Evolutionary conservation across 352 stramenopile genomes (phyloP).

Genomic region (Globisporangium sylvaticum): DNA sequence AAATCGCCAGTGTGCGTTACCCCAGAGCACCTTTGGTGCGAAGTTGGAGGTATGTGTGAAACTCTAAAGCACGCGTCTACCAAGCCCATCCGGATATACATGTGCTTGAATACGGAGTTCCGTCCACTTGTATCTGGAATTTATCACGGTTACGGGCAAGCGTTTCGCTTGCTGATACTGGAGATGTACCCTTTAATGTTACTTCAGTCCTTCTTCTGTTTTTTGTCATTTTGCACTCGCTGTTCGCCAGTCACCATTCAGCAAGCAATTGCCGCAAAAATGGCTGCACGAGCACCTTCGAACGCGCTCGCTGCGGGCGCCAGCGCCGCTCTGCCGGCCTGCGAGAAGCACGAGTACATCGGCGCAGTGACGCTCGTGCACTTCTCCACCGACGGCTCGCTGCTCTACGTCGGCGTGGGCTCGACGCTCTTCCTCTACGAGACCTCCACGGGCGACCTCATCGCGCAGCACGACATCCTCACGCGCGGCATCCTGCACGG

Average conservation of each 20-base stretch:
- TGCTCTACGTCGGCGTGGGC: slow-evolving; percentile 75
- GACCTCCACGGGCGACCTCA: slow-evolving; percentile 37
- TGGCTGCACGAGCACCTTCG: background rate
- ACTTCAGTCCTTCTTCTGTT: no score
- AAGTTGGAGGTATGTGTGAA: no score
- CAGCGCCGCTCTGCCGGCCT: slow-evolving; percentile 2
- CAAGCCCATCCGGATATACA: no score
- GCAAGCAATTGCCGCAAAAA: background rate
- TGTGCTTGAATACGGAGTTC: no score
- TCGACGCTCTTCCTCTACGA: slow-evolving; percentile 65
- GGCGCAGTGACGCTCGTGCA: slow-evolving; percentile 79
- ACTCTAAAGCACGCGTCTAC: no score
- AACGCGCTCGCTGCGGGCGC: background rate
- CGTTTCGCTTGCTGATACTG: no score
- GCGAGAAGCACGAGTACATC: slow-evolving; percentile 68
- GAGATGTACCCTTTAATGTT: no score
- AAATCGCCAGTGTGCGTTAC: no score
- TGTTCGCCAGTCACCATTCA: slow-evolving; percentile 2
- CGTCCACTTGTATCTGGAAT: no score
- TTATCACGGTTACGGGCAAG: no score
- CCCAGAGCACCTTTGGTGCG: no score
- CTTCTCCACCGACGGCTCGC: slow-evolving; percentile 62
- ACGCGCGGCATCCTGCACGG: slow-evolving; percentile 71
- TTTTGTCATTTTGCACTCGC: background rate
- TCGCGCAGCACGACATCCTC: slow-evolving; percentile 43